Evolutionary conservation across 345 rosid species (phyloP), one percentile per base, ranked within the genome.

Genomic region (Populus davidiana): DNA sequence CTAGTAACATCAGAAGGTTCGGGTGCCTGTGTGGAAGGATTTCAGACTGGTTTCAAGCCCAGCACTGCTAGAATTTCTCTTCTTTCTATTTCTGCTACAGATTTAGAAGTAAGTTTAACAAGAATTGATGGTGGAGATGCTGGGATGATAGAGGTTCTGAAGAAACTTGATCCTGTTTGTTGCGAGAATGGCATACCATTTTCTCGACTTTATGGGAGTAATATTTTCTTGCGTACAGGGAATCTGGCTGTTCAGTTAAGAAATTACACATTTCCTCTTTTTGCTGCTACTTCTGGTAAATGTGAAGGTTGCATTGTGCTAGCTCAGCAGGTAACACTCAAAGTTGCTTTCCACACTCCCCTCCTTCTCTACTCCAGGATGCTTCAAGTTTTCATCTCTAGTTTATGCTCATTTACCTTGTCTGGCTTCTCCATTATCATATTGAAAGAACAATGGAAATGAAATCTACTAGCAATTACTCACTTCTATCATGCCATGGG

Each of bases 181-280:
- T 78, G 70, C 70, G 92, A 90, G 86, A 83, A 83, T 25, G 81
- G 89, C 75, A 90, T 96, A 83, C 99, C 99, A 23, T 93, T 96
- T 89, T 89, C 97, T 38, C 90, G 98, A 78, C 89, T 92, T 47
- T 93, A 92, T 88, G 99, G 99, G 54, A 85, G 98, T 77, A 93
- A 90, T 77, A 80, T 91, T 79, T 54, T 75, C 79, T 85, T 93
- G 85, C 85, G 70, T 56, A 82, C 92, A 18, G 91, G 94, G 74
- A 84, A 87, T 39, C 84, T 96, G 74, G 86, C 79, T 64, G 90
- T 86, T 80, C 91, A 87, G 84, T 79, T 96, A 76, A 85, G 99
- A 86, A 78, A 96, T 84, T 96, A 92, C 83, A 90, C 94, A n/a
- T 86, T 80, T 73, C 99, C 99, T 73, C 91, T 93, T 84, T 88